Conservation (phyloP, 2,329 filamentous ascomycete species). For the Didymella pomorum region DNA sequence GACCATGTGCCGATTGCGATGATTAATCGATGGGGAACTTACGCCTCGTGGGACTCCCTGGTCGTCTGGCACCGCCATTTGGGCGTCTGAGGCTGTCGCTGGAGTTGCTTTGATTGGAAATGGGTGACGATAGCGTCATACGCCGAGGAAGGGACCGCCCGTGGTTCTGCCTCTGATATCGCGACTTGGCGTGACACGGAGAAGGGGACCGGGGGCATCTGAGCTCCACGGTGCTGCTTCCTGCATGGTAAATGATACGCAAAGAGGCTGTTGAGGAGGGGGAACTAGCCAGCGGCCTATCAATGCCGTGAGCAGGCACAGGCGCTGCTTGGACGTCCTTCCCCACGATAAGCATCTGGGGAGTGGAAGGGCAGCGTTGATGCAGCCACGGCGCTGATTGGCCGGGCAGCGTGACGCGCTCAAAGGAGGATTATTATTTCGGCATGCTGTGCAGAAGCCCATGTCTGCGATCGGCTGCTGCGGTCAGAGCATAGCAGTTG, state of each 20-base stretch:
- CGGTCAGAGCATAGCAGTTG: slow-evolving; percentile 10
- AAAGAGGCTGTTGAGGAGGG: slow-evolving; percentile 20
- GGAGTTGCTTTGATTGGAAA: slow-evolving; percentile 9
- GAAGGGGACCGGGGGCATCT: slow-evolving; percentile 5
- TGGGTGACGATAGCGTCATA: slow-evolving; percentile 7
- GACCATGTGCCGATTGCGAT: slow-evolving; percentile 17
- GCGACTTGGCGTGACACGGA: slow-evolving; percentile 3
- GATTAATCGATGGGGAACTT: background rate
- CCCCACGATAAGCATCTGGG: slow-evolving; percentile 23
- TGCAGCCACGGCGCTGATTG: slow-evolving; percentile 11
- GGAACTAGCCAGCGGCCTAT: slow-evolving; percentile 7
- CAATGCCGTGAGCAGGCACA: slow-evolving; percentile 7
- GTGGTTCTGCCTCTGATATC: slow-evolving; percentile 7
- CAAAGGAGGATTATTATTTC: background rate
- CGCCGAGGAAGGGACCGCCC: slow-evolving; percentile 4
- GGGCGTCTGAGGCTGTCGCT: slow-evolving; percentile 11
- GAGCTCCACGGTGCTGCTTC: background rate
- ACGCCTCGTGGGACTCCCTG: slow-evolving; percentile 4
- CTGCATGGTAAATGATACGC: slow-evolving; percentile 8
- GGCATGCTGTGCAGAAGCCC: slow-evolving; percentile 10
- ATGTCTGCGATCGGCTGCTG: slow-evolving; percentile 13
- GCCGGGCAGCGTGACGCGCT: slow-evolving; percentile 3
- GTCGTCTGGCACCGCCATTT: slow-evolving; percentile 10
- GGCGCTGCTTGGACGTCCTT: slow-evolving; percentile 11
- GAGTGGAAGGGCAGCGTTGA: slow-evolving; percentile 15